Conservation (phyloP, 2,329 filamentous ascomycete species). For the Pyricularia sp. region DNA sequence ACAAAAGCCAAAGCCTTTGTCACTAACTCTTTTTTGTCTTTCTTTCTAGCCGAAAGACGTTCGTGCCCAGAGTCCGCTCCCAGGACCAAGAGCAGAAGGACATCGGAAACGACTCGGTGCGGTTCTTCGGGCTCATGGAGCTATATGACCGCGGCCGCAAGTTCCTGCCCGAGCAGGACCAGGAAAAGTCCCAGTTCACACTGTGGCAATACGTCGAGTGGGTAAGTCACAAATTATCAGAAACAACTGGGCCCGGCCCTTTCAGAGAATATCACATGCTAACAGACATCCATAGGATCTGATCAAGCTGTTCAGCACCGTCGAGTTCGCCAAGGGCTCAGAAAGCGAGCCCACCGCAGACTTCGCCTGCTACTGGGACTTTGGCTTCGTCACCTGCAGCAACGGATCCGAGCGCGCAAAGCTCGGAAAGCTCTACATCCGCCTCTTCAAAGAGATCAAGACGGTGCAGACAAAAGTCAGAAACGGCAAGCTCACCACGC, state of each 20-base stretch:
- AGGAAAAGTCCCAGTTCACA: background rate
- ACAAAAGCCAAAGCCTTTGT: rapidly evolving
- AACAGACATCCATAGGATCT: background rate
- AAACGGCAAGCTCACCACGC: background rate
- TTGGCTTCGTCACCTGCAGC: background rate
- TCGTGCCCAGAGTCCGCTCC: background rate
- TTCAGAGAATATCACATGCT: background rate
- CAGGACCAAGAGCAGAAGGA: background rate
- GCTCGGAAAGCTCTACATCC: background rate
- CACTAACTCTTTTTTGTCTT: background rate
- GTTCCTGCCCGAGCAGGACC: background rate
- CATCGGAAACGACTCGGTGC: background rate
- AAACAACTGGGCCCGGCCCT: background rate
- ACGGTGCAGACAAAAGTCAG: background rate
- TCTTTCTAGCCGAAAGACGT: background rate
- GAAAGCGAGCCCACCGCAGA: background rate
- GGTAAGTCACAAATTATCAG: background rate
- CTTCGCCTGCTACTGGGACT: background rate
- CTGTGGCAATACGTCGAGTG: background rate
- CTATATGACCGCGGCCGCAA: background rate
- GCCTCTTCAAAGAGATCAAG: background rate
- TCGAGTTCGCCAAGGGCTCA: background rate
- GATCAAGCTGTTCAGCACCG: background rate
- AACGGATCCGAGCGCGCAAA: background rate
- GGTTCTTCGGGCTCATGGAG: background rate